Conservation (phyloP, 176 grass and related monocot genomes). For the Raddia distichophylla region DNA sequence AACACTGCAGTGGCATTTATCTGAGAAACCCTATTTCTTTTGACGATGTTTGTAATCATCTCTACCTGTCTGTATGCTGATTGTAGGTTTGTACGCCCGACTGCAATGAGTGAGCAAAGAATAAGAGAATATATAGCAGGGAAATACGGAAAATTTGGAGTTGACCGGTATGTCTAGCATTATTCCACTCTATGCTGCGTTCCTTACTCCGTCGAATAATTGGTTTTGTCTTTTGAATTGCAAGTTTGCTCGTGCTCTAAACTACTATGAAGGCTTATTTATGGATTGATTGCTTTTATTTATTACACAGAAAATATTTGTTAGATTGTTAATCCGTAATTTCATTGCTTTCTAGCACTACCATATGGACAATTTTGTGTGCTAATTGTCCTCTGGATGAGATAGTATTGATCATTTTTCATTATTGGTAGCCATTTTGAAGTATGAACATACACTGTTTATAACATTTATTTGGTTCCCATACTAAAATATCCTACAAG, state of each 20-base stretch:
- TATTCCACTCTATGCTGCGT: slow-evolving; percentile 29
- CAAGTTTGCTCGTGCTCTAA: slow-evolving; percentile 11
- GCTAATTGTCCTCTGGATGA: background rate
- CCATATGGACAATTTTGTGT: background rate
- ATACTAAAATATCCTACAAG: slow-evolving; percentile 37
- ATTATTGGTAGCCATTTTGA: background rate
- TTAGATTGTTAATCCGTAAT: background rate
- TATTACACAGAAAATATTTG: slow-evolving; percentile 8
- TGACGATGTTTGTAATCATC: slow-evolving; percentile 20
- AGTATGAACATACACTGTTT: slow-evolving; percentile 9
- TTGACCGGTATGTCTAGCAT: slow-evolving; percentile 69
- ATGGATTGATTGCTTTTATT: background rate
- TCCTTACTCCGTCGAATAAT: slow-evolving; percentile 17
- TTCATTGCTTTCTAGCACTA: slow-evolving; percentile 7
- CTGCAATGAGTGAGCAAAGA: slow-evolving; percentile 68
- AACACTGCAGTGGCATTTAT: too few relatives aligned
- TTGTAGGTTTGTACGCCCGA: slow-evolving; percentile 80
- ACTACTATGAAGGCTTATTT: background rate
- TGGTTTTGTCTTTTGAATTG: background rate
- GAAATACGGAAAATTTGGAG: slow-evolving; percentile 93
- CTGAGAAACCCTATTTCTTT: background rate
- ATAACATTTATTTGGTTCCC: slow-evolving; percentile 5
- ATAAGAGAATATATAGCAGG: slow-evolving; percentile 87
- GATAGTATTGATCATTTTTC: background rate
- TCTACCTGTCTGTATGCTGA: slow-evolving; percentile 15